Percentiles rank a stretch among this genome's conserved stretches.
phyloP scores from a whole-genome alignment of 2,329 filamentous ascomycete species.

The Hymenotorrendiella dingleyae region DNA sequence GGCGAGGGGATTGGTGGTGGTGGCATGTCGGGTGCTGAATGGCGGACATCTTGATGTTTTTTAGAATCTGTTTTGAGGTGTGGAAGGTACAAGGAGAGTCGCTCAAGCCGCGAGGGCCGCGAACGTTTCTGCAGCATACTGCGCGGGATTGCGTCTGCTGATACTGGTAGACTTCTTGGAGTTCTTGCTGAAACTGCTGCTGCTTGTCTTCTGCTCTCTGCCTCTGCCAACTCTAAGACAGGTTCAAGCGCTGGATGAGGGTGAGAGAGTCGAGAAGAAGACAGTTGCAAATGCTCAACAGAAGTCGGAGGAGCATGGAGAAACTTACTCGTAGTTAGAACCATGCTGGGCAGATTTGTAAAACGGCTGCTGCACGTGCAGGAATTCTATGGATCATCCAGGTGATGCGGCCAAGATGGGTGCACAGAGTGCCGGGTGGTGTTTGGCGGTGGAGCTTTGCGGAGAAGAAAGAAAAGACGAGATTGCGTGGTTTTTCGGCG shows the following conservation, averaged over 20 bases:
- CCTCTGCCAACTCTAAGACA: conserved; percentile 7
- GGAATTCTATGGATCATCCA: neutral
- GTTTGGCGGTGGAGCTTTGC: no score
- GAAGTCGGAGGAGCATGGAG: neutral
- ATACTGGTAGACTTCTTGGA: no score
- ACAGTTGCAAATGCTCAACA: neutral
- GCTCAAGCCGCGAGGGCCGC: conserved; percentile 8
- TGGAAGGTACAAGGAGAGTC: conserved; percentile 14
- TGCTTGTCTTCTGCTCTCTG: conserved; percentile 2
- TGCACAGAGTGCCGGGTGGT: no score
- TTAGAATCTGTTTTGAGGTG: conserved; percentile 13
- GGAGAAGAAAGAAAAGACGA: no score
- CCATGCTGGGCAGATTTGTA: neutral
- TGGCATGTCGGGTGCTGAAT: conserved; percentile 2
- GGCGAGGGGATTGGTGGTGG: neutral
- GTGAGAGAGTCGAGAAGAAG: neutral
- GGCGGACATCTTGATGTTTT: conserved; percentile 7
- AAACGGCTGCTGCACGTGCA: neutral
- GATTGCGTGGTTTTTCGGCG: no score
- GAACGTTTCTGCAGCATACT: conserved; percentile 5
- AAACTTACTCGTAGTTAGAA: conserved; percentile 2
- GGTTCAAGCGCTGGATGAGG: neutral
- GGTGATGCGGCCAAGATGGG: neutral
- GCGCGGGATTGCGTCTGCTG: neutral
- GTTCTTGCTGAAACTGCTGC: neutral